A percentile compares a stretch with the other conserved stretches of the same genome.
These are phyloP conservation scores for Serendipita sp. DNA, from an alignment of 768 basidiomycete genomes.

Conservation along the genomic window DNA sequence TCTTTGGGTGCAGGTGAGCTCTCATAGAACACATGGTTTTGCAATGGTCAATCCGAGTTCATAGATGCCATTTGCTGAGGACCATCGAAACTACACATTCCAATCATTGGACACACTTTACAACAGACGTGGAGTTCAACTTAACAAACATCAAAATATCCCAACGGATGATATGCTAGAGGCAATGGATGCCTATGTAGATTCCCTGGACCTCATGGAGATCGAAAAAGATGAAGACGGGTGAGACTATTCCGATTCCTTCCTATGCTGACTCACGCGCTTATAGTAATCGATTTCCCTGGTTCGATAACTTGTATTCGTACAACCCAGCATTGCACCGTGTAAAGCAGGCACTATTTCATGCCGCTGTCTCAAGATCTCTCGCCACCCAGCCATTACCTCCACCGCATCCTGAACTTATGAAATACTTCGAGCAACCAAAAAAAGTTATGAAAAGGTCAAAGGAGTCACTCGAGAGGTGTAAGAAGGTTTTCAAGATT, in stretches of 20 bases:
- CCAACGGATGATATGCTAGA: conserved; percentile 62
- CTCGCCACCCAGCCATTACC: conserved; percentile 59
- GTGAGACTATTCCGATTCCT: conserved; percentile 24
- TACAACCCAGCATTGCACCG: conserved; percentile 87
- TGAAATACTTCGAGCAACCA: conserved; percentile 74
- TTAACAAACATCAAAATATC: conserved; percentile 66
- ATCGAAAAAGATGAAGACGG: conserved; percentile 65
- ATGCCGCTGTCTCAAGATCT: conserved; percentile 64
- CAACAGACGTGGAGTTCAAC: conserved; percentile 54
- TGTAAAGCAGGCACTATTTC: conserved; percentile 84
- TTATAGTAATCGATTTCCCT: conserved; percentile 41
- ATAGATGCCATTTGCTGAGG: conserved; percentile 92
- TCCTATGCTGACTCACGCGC: background rate
- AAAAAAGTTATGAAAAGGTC: conserved; percentile 47
- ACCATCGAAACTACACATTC: conserved; percentile 76
- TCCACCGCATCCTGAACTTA: conserved; percentile 70
- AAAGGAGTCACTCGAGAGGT: conserved; percentile 37
- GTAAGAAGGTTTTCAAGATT: conserved; percentile 54
- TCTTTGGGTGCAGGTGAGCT: conserved; percentile 61
- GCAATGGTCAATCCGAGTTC: background rate
- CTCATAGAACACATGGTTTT: background rate
- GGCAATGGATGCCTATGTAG: conserved; percentile 79
- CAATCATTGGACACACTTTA: conserved; percentile 58
- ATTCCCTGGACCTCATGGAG: conserved; percentile 72
- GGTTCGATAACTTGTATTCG: conserved; percentile 64